Percentiles rank a stretch among this genome's conserved stretches.
Evolutionary conservation across 164 flowering plant genomes (phyloP).

Genomic region (Nymphaea colorata): DNA sequence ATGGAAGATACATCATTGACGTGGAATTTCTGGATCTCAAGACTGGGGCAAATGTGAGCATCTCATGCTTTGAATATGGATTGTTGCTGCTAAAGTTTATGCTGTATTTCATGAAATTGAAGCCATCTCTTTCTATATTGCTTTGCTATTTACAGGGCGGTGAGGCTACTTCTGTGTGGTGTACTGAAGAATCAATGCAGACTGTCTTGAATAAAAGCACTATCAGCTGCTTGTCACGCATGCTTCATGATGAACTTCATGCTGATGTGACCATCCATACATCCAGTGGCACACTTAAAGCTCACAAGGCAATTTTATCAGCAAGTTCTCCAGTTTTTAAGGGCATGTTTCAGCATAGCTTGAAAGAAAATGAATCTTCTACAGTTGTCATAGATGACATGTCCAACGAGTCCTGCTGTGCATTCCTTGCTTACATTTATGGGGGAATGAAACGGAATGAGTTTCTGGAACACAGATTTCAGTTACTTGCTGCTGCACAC

Average conservation of each 20-base stretch:
- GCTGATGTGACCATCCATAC: conserved; percentile 75
- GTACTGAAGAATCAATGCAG: conserved; percentile 43
- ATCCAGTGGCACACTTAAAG: conserved; percentile 48
- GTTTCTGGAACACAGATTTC: conserved; percentile 77
- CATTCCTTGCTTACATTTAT: conserved; percentile 67
- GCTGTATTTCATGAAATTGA: not conserved
- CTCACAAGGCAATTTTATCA: conserved; percentile 76
- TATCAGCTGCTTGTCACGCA: conserved; percentile 61
- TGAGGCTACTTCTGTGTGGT: conserved; percentile 63
- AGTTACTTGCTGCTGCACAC: conserved; percentile 76
- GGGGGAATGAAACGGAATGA: conserved; percentile 74
- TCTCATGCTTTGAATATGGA: not conserved
- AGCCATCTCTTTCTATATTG: not conserved
- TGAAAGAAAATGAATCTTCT: conserved; percentile 78
- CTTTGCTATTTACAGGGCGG: conserved; percentile 40
- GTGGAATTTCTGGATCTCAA: conserved; percentile 88
- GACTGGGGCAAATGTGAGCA: conserved; percentile 49
- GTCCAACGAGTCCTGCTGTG: conserved; percentile 58
- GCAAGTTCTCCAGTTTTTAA: conserved; percentile 82
- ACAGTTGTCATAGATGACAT: conserved; percentile 68
- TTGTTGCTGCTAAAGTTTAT: not conserved
- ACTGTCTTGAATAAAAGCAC: conserved; percentile 36
- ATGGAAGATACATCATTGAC: conserved; percentile 72
- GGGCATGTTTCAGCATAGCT: conserved; percentile 75
- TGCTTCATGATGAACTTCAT: conserved; percentile 72